Conservation (phyloP, 2,329 filamentous ascomycete species). For the Beauveria varroae region DNA sequence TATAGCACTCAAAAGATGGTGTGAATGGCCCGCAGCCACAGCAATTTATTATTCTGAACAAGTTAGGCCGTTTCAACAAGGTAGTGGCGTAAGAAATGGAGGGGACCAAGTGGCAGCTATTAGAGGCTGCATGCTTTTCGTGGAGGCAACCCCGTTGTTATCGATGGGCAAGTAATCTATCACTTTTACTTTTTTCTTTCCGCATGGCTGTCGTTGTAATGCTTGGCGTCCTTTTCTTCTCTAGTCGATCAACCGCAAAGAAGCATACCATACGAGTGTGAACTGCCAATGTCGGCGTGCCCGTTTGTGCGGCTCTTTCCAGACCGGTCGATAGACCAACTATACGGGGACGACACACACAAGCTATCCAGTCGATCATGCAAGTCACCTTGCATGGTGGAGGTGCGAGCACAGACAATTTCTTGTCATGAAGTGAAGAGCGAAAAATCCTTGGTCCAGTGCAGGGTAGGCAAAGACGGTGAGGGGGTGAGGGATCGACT, state of each 20-base stretch:
- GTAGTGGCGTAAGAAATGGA: background rate
- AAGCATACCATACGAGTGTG: background rate
- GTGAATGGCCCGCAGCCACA: conserved; percentile 10
- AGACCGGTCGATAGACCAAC: background rate
- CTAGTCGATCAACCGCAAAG: background rate
- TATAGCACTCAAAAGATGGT: conserved; percentile 4
- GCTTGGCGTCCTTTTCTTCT: background rate
- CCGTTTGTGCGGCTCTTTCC: conserved; percentile 1
- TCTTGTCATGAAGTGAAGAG: background rate
- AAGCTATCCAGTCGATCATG: conserved; percentile 3
- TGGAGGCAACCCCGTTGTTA: background rate
- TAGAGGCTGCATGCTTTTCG: background rate
- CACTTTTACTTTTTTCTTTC: conserved; percentile 7
- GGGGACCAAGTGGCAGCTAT: background rate
- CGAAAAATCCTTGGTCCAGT: background rate
- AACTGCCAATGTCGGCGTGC: background rate
- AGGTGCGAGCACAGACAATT: background rate
- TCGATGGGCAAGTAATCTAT: background rate
- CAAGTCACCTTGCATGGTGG: conserved; percentile 5
- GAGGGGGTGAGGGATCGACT: background rate
- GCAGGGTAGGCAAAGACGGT: conserved; percentile 6
- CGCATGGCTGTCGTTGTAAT: background rate
- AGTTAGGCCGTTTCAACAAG: background rate
- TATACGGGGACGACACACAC: background rate
- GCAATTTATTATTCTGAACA: background rate